Base-by-base conservation (phyloP, 352 stramenopile genomes). In the Chloridella minuta region DNA sequence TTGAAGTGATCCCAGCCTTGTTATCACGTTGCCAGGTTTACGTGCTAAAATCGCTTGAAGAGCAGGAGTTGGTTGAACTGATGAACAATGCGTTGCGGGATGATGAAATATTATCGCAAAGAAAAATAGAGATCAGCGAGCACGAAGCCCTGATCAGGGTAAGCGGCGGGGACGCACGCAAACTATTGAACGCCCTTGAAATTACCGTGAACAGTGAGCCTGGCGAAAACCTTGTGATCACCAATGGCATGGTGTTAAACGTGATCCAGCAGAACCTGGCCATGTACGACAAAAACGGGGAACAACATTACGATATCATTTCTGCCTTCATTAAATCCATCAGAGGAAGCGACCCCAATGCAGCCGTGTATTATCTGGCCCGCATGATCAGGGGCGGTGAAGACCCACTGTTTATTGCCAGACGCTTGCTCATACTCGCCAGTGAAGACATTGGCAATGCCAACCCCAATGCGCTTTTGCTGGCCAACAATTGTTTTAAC, bases 261-360 rank as follows among this genome's bases (percentile, higher is more conserved):
- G 3, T 1, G 1, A 30, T 30, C 3, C 27, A 30, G 3, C 27
- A 3, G 1, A 30, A 30, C 1, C 1, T 3, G 1, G 52, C 3
- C 3, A 1, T 85, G 27, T 95, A 94, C 87, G 92, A 95, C 87
- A 90, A 91, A 66, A 93, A 93, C 22, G 92, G 91, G 0, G 92
- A 95, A 87, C 91, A 92, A 49, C 92, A 95, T 87, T 95, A 95
- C 86, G 91, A 94, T 87, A 89, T 90, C 52, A 94, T 94, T 85
- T 93, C 91, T 86, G 92, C 92, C 0, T 89, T 94, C 28, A 91
- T 94, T 89, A 94, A 95, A 85, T 93, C 91, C 0, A 89, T 94
- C 25, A 49, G 86, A 0, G 49, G 16, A 2, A 16, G 0, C 16
- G 18, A 21, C 3, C 16, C n/a, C 22, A 91, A 30, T 30, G 27